Evolutionary conservation across 495 filamentous ascomycete species (phyloP), one percentile per base, ranked within the genome.

Genomic region (Talaromyces wortmannii): DNA sequence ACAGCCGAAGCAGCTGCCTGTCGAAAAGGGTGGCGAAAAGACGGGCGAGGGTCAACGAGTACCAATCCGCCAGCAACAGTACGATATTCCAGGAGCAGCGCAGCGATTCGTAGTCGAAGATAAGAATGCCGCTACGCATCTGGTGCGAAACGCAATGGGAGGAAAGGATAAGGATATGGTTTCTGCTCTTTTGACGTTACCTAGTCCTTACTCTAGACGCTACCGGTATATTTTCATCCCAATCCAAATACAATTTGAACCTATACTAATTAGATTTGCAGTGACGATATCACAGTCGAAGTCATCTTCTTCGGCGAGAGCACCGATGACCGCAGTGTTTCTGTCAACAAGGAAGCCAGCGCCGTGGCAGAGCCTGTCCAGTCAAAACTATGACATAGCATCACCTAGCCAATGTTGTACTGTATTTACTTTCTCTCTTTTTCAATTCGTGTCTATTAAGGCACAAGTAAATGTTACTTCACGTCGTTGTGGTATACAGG

Each of bases 241-340:
- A 3, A 42, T 31, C 13, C 45, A 13, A 0, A 48, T 13, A 48
- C 7, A 13, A 23, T 16, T 48, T n/a, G 11, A 47, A 49, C 47
- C 4, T 31, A 33, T 30, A 31, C 57, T 65, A 63, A 65, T 44
- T 45, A 16, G 3, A 52, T 18, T 40, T 29, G 13, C 59, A 90
- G 89, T 55, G 94, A 98, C 66, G 94, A 98, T 70, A 75, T 98
- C 46, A 98, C 94, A 0, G 95, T 98, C 29, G 91, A 98, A 72
- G 94, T 98, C 44, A 95, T 98, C 65, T 98, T 98, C 80, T 98
- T 98, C 63, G 94, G 94, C 42, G 80, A 95, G 45, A 82, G 85
- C 18, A 61, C 69, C n/a, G 81, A 89, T 55, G 83, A 77, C 57
- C 89, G 91, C 17, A 84, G 86, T 53, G 84, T 98, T 4, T 78